These are phyloP conservation scores for Capsicum baccatum DNA, from an alignment of 257 asterid species.

Conservation along the genomic window DNA sequence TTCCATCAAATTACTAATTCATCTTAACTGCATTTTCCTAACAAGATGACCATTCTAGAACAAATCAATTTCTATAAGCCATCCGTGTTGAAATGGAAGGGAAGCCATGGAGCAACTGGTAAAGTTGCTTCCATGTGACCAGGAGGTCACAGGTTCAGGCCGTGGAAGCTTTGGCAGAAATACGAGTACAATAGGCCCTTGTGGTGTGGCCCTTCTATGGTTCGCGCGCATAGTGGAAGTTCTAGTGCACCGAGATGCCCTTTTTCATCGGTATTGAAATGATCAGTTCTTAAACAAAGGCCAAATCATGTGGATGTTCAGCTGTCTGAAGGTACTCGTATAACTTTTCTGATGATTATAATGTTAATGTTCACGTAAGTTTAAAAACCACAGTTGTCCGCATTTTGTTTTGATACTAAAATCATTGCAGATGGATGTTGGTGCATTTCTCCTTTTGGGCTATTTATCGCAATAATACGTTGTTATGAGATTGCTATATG, in stretches of 20 bases:
- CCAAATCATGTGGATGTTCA: constrained; percentile 18
- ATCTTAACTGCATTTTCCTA: neutral
- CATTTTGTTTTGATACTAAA: neutral
- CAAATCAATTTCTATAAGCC: neutral
- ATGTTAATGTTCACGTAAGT: neutral
- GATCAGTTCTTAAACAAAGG: neutral
- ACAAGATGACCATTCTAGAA: neutral
- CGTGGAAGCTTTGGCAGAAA: too few species aligned
- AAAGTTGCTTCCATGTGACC: too few species aligned
- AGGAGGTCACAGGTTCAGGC: too few species aligned
- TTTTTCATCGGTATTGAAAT: neutral
- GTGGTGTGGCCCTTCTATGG: too few species aligned
- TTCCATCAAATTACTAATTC: neutral
- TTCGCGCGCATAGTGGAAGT: too few species aligned
- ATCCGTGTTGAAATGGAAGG: neutral
- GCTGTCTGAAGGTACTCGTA: neutral
- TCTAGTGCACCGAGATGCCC: too few species aligned
- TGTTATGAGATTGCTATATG: neutral
- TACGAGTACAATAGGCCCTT: too few species aligned
- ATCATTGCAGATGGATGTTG: neutral
- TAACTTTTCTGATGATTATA: neutral
- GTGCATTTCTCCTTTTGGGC: neutral
- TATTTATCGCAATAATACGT: neutral
- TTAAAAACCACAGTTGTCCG: neutral
- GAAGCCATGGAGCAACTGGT: too few species aligned